phyloP scores from a whole-genome alignment of 2,329 filamentous ascomycete genomes.

The Cladosporium halotolerans region DNA sequence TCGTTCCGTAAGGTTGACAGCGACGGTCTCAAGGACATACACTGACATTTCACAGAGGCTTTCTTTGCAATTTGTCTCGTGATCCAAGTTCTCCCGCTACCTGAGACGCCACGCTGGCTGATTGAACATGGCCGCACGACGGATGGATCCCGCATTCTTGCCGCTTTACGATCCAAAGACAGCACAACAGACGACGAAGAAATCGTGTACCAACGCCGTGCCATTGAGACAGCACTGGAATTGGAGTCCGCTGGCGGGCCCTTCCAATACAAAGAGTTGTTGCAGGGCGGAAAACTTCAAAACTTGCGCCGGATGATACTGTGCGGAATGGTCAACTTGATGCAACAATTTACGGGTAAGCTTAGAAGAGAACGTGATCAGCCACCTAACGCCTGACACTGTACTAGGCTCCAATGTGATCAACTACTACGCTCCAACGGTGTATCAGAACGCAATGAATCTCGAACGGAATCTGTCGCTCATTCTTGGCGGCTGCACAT shows the following conservation, averaged over 20 bases:
- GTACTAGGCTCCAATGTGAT: constrained; percentile 28
- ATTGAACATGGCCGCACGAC: constrained; percentile 29
- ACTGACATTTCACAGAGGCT: not conserved
- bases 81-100: constrained; percentile 20
- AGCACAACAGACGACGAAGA: constrained; percentile 22
- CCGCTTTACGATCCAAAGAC: not conserved
- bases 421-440: constrained; percentile 37
- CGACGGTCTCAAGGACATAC: not conserved
- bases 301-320: constrained; percentile 31
- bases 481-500: constrained; percentile 45
- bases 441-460: constrained; percentile 36
- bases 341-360: constrained; percentile 33
- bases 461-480: constrained; percentile 45
- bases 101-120: constrained; percentile 34
- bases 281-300: constrained; percentile 27
- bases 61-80: not conserved
- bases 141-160: not conserved
- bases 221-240: constrained; percentile 33
- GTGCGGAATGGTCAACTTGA: constrained; percentile 30
- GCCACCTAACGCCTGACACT: not conserved
- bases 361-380: not conserved
- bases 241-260: constrained; percentile 28
- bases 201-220: constrained; percentile 10
- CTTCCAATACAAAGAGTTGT: constrained; percentile 33
- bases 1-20: not conserved